Conservation (phyloP, 2,329 filamentous ascomycete genomes). For the Alternaria novae-zelandiae region DNA sequence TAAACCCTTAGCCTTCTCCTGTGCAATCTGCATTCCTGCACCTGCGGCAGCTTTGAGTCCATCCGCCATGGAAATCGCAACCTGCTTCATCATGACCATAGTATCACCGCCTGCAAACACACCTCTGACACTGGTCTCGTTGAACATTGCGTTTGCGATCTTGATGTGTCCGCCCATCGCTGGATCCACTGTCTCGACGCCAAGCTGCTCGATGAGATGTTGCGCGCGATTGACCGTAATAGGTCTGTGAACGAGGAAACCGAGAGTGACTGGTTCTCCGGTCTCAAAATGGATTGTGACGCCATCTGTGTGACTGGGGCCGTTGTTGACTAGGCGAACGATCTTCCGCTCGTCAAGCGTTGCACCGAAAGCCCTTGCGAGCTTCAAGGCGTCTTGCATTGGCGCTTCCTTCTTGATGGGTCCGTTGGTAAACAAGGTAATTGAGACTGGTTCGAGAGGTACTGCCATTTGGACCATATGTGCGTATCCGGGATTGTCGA, state of each 20-base stretch:
- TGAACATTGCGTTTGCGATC: constrained; percentile 52
- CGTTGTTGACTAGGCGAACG: constrained; percentile 34
- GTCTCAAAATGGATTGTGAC: constrained; percentile 39
- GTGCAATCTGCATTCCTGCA: constrained; percentile 29
- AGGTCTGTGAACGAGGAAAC: constrained; percentile 37
- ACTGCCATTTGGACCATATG: constrained; percentile 36
- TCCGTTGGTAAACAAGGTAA: constrained; percentile 40
- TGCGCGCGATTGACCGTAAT: constrained; percentile 39
- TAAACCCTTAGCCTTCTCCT: constrained; percentile 24
- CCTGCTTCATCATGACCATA: constrained; percentile 41
- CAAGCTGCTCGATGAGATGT: constrained; percentile 39
- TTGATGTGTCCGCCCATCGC: constrained; percentile 53
- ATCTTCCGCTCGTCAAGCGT: constrained; percentile 36
- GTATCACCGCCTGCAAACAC: constrained; percentile 63
- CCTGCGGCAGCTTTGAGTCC: constrained; percentile 38
- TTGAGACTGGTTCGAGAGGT: constrained; percentile 27
- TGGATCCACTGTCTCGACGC: constrained; percentile 48
- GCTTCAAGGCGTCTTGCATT: constrained; percentile 28
- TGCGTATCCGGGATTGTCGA: constrained; percentile 24
- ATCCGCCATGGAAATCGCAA: constrained; percentile 37
- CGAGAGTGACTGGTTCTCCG: constrained; percentile 31
- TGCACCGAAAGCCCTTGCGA: constrained; percentile 28
- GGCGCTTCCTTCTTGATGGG: constrained; percentile 10
- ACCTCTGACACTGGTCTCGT: constrained; percentile 58
- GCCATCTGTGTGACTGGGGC: constrained; percentile 29